A percentile compares a stretch with the other conserved stretches of the same genome.
phyloP scores from a whole-genome alignment of 805 yeast genomes.

The Nakazawaea ambrosiae region DNA sequence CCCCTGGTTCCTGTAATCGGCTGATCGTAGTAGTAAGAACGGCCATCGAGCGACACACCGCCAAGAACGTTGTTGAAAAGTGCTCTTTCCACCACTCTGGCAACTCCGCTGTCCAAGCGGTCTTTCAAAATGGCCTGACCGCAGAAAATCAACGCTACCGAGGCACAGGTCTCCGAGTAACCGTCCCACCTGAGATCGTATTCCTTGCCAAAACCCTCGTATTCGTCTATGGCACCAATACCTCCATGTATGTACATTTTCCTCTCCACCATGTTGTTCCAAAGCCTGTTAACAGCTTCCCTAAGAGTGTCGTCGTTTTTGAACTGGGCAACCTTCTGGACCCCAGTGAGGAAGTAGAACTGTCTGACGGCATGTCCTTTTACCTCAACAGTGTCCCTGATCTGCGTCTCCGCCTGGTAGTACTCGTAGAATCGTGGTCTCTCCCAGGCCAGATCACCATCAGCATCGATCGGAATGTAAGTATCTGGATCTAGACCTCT shows the following conservation, averaged over 20 bases:
- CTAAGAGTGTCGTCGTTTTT: slow-evolving; percentile 13
- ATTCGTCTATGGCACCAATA: slow-evolving; percentile 17
- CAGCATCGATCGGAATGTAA: slow-evolving; percentile 10
- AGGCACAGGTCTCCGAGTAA: slow-evolving; percentile 22
- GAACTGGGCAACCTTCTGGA: slow-evolving; percentile 17
- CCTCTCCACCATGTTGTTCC: slow-evolving; percentile 17
- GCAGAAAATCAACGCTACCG: slow-evolving; percentile 17
- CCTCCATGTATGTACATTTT: slow-evolving; percentile 21
- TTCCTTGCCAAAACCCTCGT: slow-evolving; percentile 22
- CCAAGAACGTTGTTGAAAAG: slow-evolving; percentile 19
- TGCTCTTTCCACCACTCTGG: slow-evolving; percentile 18
- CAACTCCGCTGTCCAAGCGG: slow-evolving; percentile 13
- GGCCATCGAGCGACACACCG: slow-evolving; percentile 20
- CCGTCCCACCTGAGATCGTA: slow-evolving; percentile 19
- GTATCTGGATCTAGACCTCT: slow-evolving; percentile 15
- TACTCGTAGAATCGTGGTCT: slow-evolving; percentile 18
- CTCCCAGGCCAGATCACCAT: slow-evolving; percentile 9
- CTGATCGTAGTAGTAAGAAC: slow-evolving; percentile 18
- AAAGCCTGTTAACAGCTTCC: slow-evolving; percentile 13
- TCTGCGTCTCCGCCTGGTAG: slow-evolving; percentile 17
- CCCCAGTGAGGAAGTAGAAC: slow-evolving; percentile 18
- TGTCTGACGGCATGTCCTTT: slow-evolving; percentile 21
- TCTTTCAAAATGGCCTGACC: slow-evolving; percentile 15
- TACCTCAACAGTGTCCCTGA: slow-evolving; percentile 15
- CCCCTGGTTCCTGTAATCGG: slow-evolving; percentile 15